Evolutionary conservation across 1,139 yeast genomes (phyloP).

Genomic region (Meyerozyma smithsonii): DNA sequence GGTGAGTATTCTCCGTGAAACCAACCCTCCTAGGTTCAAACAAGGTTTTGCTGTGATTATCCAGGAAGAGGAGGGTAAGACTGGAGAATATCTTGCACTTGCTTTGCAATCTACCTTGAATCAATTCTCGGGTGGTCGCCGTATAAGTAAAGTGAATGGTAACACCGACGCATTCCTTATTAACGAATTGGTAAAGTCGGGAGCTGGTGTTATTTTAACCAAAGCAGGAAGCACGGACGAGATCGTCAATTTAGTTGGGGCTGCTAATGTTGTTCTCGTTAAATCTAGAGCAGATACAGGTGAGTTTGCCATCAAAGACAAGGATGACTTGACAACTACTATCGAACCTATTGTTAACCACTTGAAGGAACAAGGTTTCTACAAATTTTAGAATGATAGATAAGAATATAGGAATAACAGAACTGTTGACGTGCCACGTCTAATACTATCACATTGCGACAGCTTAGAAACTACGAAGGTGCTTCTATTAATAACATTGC

Average conservation of each 20-base stretch:
- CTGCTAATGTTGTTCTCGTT: conserved; percentile 5
- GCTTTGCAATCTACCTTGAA: conserved; percentile 89
- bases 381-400: not conserved
- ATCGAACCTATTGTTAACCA: not conserved
- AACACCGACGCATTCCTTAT: conserved; percentile 55
- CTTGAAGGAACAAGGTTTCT: not conserved
- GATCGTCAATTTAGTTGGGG: conserved; percentile 18
- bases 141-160: conserved; percentile 63
- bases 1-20: conserved; percentile 82
- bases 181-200: conserved; percentile 81
- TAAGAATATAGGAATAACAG: not conserved
- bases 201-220: conserved; percentile 81
- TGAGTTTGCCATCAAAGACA: not conserved
- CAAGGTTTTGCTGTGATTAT: conserved; percentile 83
- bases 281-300: not conserved
- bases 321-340: not conserved
- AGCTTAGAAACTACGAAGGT: too few relatives aligned
- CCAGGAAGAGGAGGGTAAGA: conserved; percentile 53
- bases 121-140: conserved; percentile 84
- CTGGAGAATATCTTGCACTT: conserved; percentile 53
- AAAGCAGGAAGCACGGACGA: conserved; percentile 24
- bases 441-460: too few relatives aligned
- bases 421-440: too few relatives aligned
- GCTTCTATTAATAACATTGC: too few relatives aligned
- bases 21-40: conserved; percentile 84